Base-by-base conservation (phyloP, 495 filamentous ascomycete genomes). In the Penicillium taxi region DNA sequence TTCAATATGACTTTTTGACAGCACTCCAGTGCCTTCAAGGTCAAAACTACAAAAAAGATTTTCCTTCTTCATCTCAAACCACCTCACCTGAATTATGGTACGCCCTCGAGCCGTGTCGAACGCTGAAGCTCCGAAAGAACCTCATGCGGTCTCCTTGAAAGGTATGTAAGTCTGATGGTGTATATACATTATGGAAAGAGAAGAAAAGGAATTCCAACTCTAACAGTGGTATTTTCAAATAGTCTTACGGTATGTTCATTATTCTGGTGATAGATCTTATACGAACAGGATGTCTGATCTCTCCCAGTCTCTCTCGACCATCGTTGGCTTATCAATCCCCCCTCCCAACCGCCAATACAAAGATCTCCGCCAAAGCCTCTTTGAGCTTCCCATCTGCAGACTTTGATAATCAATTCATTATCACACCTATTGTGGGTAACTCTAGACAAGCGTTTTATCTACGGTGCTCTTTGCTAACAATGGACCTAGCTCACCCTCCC, bases 131-230 rank as follows among this genome's bases (percentile, higher is more conserved):
- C 67, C 74, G 21, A 87, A 86, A 53, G 84, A 84, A 49, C 81
- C 85, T 13, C 88, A 96, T 64, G 74, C 80, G 9, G 75, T 96
- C 23, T 93, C 85, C 36, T 59, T 96, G 17, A 96, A 94, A 72
- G 88, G 77, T 69, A 54, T 24, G 55, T 35, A 41, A 30, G 9
- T 22, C 23, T 29, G 24, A 39, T 38, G 7, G 16, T 14, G 20
- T 23, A 28, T 21, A 6, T 22, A 13, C 14, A 32, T 13, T 6
- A 26, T 11, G 9, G 33, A 17, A 15, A 3, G n/a, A 37, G 6
- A 14, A 11, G 23, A 18, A 28, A 31, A n/a, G n/a, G n/a, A n/a
- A n/a, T n/a, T n/a, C n/a, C n/a, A n/a, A n/a, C n/a, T n/a, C 47
- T 47, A 19, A 48, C 39, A 5, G 36, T 12, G 15, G 14, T 33